phyloP scores from a whole-genome alignment of 2,329 filamentous ascomycete species.

The Cladophialophora yegresii region DNA sequence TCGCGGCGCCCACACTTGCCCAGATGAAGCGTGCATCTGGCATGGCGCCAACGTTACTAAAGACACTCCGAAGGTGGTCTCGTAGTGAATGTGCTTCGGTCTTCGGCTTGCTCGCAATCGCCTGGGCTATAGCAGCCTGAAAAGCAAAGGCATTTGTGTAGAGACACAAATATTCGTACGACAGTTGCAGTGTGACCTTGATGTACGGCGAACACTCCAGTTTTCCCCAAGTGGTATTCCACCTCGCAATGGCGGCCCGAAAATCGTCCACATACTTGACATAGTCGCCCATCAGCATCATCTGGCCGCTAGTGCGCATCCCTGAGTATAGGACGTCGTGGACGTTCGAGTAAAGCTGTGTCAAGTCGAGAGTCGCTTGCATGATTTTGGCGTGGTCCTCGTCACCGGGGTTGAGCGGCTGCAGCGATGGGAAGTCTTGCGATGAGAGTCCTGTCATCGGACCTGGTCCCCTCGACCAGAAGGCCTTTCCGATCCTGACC shows the following conservation, averaged over 20 bases:
- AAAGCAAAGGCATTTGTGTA: constrained; percentile 77
- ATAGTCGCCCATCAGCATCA: constrained; percentile 70
- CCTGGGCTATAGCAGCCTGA: constrained; percentile 65
- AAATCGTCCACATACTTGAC: constrained; percentile 77
- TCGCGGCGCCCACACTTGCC: constrained; percentile 65
- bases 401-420: constrained; percentile 59
- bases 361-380: constrained; percentile 70
- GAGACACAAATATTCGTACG: constrained; percentile 70
- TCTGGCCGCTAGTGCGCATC: constrained; percentile 67
- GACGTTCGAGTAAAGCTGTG: constrained; percentile 71
- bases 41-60: constrained; percentile 59
- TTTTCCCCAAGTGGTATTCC: constrained; percentile 70
- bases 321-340: constrained; percentile 74
- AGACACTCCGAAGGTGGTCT: constrained; percentile 49
- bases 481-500: constrained; percentile 69
- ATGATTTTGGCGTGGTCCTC: constrained; percentile 70
- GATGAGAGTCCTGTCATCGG: constrained; percentile 65
- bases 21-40: constrained; percentile 68
- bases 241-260: constrained; percentile 66
- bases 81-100: constrained; percentile 41
- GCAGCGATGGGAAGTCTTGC: constrained; percentile 68
- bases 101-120: constrained; percentile 44
- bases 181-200: constrained; percentile 67
- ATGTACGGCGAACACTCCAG: constrained; percentile 66
- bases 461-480: constrained; percentile 72